Evolutionary conservation across 495 filamentous ascomycete genomes (phyloP).

Genomic region (Cercophora scortea): DNA sequence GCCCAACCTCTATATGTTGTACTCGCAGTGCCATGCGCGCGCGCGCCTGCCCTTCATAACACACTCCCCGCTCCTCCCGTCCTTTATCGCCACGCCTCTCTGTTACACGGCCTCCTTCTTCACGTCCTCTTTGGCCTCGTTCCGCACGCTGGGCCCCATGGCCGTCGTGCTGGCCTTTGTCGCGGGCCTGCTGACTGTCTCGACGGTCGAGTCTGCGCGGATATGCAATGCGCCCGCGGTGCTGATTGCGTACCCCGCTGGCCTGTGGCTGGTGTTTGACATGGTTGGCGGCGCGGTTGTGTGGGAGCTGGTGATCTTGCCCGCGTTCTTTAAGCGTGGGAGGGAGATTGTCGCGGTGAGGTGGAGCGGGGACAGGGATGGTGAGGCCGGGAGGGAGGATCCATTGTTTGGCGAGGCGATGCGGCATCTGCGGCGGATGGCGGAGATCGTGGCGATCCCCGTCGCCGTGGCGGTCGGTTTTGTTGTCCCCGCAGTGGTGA

Average conservation of each 20-base stretch:
- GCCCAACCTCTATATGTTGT: slow-evolving; percentile 31
- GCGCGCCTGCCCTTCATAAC: slow-evolving; percentile 26
- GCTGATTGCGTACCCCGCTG: slow-evolving; percentile 28
- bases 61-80: slow-evolving; percentile 13
- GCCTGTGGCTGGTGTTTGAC: slow-evolving; percentile 31
- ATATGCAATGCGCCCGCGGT: slow-evolving; percentile 24
- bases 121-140: slow-evolving; percentile 18
- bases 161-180: slow-evolving; percentile 22
- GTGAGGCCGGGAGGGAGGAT: slow-evolving; percentile 10
- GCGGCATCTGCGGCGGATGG: slow-evolving; percentile 23
- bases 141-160: slow-evolving; percentile 18
- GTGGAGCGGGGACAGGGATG: background rate
- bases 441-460: slow-evolving; percentile 33
- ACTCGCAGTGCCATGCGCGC: slow-evolving; percentile 34
- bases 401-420: slow-evolving; percentile 19
- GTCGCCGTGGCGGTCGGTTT: slow-evolving; percentile 28
- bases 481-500: slow-evolving; percentile 40
- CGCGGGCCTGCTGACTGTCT: slow-evolving; percentile 27
- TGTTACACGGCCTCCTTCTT: slow-evolving; percentile 36
- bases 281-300: slow-evolving; percentile 32
- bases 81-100: slow-evolving; percentile 23
- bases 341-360: slow-evolving; percentile 17
- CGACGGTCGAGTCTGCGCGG: slow-evolving; percentile 29
- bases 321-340: slow-evolving; percentile 30
- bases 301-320: slow-evolving; percentile 34